Base-by-base conservation (phyloP, 805 yeast genomes). In the Candida oleophila region DNA sequence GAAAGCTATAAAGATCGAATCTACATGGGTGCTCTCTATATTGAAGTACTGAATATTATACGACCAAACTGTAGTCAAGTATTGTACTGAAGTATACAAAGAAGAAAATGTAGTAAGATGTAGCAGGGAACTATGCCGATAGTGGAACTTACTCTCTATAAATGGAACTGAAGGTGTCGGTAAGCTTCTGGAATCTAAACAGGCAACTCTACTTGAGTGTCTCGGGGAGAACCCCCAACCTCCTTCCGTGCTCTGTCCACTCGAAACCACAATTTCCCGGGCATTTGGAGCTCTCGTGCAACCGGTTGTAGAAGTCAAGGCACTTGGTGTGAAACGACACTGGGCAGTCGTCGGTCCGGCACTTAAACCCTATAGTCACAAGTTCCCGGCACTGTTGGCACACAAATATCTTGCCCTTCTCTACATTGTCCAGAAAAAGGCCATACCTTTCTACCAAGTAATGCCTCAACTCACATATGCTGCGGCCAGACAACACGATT, bases 341-440 rank as follows among this genome's bases (percentile, higher is more conserved):
- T 22, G 56, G 53, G 47, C 80, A 76, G 1, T 54, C 52, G 8
- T 43, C 52, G 25, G 63, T 61, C 0, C 56, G 49, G 52, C 81
- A 75, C 32, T 66, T 65, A 3, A 64, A 52, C 1, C 89, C 89
- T 32, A 73, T 48, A 0, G 86, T 82, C 3, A 79, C 76, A 4
- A 82, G 62, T 25, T 73, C 78, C 22, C 65, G 61, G 59, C 89
- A 83, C 14, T 77, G 81, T 22, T 51, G 44, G 54, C 89, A 83
- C 20, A 57, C 16, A 11, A 69, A 59, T 2, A 80, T 55, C 16
- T 70, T 64, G 1, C 80, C 82, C n/a, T 43, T 48, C 25, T 21
- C 56, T 34, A 22, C 40, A 1, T 56, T 54, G 11, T 62, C 55
- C 2, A 47, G 55, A 1, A 56, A 42, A 0, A 55, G 44, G 0